Conservation (phyloP, 2,329 filamentous ascomycete species). For the Periconia macrospinosa region DNA sequence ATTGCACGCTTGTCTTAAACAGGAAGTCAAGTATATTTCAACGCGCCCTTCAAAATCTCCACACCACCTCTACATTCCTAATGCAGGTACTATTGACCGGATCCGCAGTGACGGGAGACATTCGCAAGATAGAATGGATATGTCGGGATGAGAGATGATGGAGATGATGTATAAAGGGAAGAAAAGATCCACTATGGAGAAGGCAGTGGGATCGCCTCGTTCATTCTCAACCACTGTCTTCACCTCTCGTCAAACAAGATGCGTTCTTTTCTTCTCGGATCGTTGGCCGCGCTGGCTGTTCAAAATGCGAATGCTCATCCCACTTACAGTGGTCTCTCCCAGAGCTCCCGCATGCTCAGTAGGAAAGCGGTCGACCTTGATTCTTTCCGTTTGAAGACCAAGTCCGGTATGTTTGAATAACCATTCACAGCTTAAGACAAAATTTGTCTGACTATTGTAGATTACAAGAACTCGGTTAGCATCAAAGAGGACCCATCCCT, state of each 20-base stretch:
- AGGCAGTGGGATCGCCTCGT: not conserved
- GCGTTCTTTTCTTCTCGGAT: constrained; percentile 34
- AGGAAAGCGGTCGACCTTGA: constrained; percentile 33
- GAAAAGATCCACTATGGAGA: not conserved
- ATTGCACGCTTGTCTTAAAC: constrained; percentile 1
- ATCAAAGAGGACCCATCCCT: constrained; percentile 22
- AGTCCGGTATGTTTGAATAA: constrained; percentile 9
- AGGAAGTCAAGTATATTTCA: constrained; percentile 4
- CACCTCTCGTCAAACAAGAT: constrained; percentile 14
- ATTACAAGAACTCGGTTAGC: constrained; percentile 21
- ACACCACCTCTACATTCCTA: not conserved
- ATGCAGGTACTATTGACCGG: not conserved
- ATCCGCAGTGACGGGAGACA: too few relatives aligned
- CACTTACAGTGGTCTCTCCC: constrained; percentile 7
- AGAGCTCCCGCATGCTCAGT: constrained; percentile 16
- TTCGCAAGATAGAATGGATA: not conserved
- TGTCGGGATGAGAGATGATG: not conserved
- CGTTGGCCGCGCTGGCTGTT: constrained; percentile 29
- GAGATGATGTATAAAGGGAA: not conserved
- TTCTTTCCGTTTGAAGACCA: constrained; percentile 32
- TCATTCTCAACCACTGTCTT: not conserved
- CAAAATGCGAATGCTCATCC: constrained; percentile 27
- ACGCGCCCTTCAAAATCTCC: not conserved
- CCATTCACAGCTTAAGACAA: not conserved
- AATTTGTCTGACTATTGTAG: not conserved